These are phyloP conservation scores for Starmerella potacharoeniae DNA, from an alignment of 805 yeast genomes.

Conservation along the genomic window DNA sequence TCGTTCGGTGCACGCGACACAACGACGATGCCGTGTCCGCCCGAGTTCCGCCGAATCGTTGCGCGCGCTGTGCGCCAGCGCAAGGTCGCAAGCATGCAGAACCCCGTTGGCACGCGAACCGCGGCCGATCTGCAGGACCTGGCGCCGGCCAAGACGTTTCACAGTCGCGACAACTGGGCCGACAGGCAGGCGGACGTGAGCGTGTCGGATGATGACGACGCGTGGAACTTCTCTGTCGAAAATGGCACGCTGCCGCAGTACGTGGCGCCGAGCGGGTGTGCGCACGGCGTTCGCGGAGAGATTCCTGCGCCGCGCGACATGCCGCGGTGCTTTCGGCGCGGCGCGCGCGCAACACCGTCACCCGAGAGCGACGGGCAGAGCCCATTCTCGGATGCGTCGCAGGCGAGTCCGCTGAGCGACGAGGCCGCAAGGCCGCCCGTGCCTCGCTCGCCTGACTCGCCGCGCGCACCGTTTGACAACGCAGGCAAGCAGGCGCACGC, in stretches of 20 bases:
- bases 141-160: slow-evolving; percentile 23
- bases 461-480: too few species aligned
- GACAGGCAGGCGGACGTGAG: not conserved
- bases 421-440: too few species aligned
- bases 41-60: not conserved
- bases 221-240: not conserved
- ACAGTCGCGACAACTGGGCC: slow-evolving; percentile 42
- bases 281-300: not conserved
- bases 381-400: too few species aligned
- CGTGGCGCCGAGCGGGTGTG: not conserved
- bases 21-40: not conserved
- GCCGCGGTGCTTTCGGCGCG: too few species aligned
- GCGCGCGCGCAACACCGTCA: too few species aligned
- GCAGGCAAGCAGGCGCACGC: too few species aligned
- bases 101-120: not conserved
- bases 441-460: too few species aligned
- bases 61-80: not conserved
- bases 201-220: not conserved
- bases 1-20: slow-evolving; percentile 19
- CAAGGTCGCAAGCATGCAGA: not conserved
- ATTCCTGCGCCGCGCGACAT: not conserved
- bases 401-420: too few species aligned
- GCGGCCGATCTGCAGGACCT: slow-evolving; percentile 31
- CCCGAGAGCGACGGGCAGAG: too few species aligned
- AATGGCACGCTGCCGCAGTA: too few species aligned